Conservation (phyloP, 768 basidiomycete genomes). For the Wakefieldia striispora region DNA sequence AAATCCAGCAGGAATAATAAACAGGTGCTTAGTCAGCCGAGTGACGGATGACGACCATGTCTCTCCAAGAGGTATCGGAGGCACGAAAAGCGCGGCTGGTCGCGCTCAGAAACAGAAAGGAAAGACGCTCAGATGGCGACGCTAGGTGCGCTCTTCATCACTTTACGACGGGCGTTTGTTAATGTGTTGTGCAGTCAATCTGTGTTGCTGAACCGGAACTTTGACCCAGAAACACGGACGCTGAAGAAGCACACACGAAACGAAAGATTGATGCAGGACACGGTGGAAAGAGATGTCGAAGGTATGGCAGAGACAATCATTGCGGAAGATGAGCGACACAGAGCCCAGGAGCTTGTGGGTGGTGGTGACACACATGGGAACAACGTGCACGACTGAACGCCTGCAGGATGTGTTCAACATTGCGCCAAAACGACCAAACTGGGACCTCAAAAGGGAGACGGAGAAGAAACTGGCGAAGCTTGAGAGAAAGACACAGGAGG, state of each 20-base stretch:
- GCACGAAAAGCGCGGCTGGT: slow-evolving; percentile 76
- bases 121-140: slow-evolving; percentile 46
- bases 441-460: slow-evolving; percentile 94
- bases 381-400: slow-evolving; percentile 15
- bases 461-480: slow-evolving; percentile 86
- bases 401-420: slow-evolving; percentile 91
- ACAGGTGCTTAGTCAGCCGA: slow-evolving; percentile 33
- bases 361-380: slow-evolving; percentile 5
- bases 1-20: slow-evolving; percentile 10
- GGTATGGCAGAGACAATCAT: slow-evolving; percentile 86
- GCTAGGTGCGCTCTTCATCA: slow-evolving; percentile 37
- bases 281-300: slow-evolving; percentile 81
- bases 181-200: slow-evolving; percentile 38
- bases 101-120: slow-evolving; percentile 74
- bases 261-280: slow-evolving; percentile 66
- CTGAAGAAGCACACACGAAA: slow-evolving; percentile 63
- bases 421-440: slow-evolving; percentile 94
- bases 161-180: neutral
- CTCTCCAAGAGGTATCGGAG: slow-evolving; percentile 76
- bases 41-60: slow-evolving; percentile 36
- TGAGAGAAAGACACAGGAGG: slow-evolving; percentile 89
- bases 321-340: slow-evolving; percentile 78
- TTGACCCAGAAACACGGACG: slow-evolving; percentile 85
- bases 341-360: slow-evolving; percentile 84
- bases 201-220: slow-evolving; percentile 73